Percentiles rank a stretch among this genome's conserved stretches.
Evolutionary conservation across 2,329 filamentous ascomycete species (phyloP).

Genomic region (Penicillium sp.): DNA sequence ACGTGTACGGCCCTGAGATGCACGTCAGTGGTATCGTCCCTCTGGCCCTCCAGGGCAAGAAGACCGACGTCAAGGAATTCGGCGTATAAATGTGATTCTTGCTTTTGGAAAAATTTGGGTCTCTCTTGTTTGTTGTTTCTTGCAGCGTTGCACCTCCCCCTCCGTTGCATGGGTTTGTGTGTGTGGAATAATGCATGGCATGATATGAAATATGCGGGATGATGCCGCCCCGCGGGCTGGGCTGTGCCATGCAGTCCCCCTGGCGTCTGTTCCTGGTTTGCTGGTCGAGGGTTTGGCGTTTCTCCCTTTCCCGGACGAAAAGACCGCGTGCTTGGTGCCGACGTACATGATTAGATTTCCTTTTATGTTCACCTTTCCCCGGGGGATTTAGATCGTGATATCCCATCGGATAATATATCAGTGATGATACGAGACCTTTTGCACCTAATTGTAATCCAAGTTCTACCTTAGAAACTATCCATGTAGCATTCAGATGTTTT

Average conservation of each 20-base stretch:
- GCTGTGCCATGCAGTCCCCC: slow-evolving; percentile 1
- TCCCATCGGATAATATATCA: slow-evolving; percentile 29
- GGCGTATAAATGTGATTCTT: slow-evolving; percentile 34
- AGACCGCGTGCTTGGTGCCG: slow-evolving; percentile 27
- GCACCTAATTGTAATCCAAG: not conserved
- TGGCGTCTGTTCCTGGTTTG: slow-evolving; percentile 25
- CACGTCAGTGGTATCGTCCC: slow-evolving; percentile 95
- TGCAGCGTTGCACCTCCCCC: slow-evolving; percentile 25
- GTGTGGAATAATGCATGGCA: slow-evolving; percentile 42
- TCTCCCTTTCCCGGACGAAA: slow-evolving; percentile 24
- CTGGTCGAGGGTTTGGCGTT: slow-evolving; percentile 33
- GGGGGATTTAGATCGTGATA: slow-evolving; percentile 26
- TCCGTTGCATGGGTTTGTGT: slow-evolving; percentile 32
- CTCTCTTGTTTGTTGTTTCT: slow-evolving; percentile 19
- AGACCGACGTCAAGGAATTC: slow-evolving; percentile 63
- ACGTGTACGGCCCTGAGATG: slow-evolving; percentile 79
- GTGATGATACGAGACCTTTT: slow-evolving; percentile 20
- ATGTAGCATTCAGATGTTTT: too few relatives aligned
- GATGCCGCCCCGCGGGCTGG: not conserved
- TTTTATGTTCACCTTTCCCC: slow-evolving; percentile 25
- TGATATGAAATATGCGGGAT: slow-evolving; percentile 34
- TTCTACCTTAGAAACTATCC: not conserved
- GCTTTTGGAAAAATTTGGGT: slow-evolving; percentile 25
- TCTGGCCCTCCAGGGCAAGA: slow-evolving; percentile 71
- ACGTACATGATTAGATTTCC: slow-evolving; percentile 32